These are phyloP conservation scores for Plicaturopsis crispa DNA, from an alignment of 768 basidiomycete genomes.

Conservation along the genomic window DNA sequence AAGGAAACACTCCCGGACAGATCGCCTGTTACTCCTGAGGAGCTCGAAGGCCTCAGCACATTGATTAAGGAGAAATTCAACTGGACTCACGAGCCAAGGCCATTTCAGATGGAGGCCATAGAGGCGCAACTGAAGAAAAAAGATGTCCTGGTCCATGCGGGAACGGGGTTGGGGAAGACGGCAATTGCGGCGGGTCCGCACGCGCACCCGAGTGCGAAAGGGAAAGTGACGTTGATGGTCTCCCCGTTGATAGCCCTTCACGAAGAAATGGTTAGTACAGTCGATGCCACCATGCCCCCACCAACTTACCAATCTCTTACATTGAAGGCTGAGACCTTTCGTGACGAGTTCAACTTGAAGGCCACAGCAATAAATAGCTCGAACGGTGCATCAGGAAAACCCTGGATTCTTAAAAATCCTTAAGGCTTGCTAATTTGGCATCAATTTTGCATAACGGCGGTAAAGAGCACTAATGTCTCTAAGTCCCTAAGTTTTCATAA, in stretches of 20 bases:
- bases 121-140: constrained; percentile 19
- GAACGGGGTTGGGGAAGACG: constrained; percentile 21
- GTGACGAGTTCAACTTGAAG: constrained; percentile 12
- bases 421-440: constrained; percentile 7
- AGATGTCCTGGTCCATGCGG: constrained; percentile 29
- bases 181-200: constrained; percentile 18
- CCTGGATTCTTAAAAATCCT: no score
- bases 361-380: constrained; percentile 17
- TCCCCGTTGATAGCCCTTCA: constrained; percentile 19
- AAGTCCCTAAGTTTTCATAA: constrained; percentile 18
- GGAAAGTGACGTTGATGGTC: constrained; percentile 17
- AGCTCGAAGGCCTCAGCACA: constrained; percentile 7
- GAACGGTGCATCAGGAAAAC: constrained; percentile 7
- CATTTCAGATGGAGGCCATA: constrained; percentile 23
- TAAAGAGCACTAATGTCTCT: constrained; percentile 17
- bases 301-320: no score
- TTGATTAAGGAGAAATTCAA: constrained; percentile 12
- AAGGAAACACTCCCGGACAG: neutral
- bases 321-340: constrained; percentile 20
- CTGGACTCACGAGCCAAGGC: constrained; percentile 13
- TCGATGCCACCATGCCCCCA: neutral
- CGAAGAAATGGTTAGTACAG: constrained; percentile 16
- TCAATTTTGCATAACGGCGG: constrained; percentile 11
- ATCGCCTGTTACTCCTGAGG: constrained; percentile 1
- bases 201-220: constrained; percentile 6